These are phyloP conservation scores for Schrenkiella parvula DNA, from an alignment of 345 rosid genomes.

Conservation along the genomic window DNA sequence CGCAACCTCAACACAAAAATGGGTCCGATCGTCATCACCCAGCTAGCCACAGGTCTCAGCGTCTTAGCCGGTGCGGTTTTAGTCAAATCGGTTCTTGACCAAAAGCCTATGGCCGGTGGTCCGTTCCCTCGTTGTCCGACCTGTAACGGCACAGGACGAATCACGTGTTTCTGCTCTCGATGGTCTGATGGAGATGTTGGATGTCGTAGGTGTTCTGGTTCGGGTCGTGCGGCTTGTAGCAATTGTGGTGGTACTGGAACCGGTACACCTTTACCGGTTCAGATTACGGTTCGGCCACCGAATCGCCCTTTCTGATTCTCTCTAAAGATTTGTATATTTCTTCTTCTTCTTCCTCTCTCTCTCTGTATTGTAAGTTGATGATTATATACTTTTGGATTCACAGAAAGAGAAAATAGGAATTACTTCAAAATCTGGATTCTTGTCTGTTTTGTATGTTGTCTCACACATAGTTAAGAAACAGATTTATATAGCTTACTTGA, in stretches of 20 bases:
- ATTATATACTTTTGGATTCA: constrained; percentile 11
- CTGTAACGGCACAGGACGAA: constrained; percentile 88
- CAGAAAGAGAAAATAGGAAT: constrained; percentile 15
- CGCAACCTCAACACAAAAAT: constrained; percentile 23
- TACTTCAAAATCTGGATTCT: constrained; percentile 10
- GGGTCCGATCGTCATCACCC: constrained; percentile 75
- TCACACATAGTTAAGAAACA: neutral
- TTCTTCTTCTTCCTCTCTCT: neutral
- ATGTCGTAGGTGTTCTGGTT: constrained; percentile 84
- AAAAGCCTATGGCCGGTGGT: constrained; percentile 91
- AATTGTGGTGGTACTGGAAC: constrained; percentile 93
- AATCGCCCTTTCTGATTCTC: constrained; percentile 38
- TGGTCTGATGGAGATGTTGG: constrained; percentile 97
- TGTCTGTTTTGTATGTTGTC: neutral
- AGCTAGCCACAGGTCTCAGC: constrained; percentile 78
- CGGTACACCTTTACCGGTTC: constrained; percentile 83
- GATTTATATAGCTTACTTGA: neutral
- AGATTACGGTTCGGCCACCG: constrained; percentile 53
- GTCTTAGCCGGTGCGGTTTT: constrained; percentile 85
- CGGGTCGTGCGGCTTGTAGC: constrained; percentile 72
- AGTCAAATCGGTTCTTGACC: constrained; percentile 78
- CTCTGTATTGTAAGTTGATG: constrained; percentile 22
- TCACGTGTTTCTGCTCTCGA: constrained; percentile 65
- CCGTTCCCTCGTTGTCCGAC: constrained; percentile 58
- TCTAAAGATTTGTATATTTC: constrained; percentile 13